Evolutionary conservation across 1,284 basidiomycete species (phyloP).

Genomic region (Vanrija sp.): DNA sequence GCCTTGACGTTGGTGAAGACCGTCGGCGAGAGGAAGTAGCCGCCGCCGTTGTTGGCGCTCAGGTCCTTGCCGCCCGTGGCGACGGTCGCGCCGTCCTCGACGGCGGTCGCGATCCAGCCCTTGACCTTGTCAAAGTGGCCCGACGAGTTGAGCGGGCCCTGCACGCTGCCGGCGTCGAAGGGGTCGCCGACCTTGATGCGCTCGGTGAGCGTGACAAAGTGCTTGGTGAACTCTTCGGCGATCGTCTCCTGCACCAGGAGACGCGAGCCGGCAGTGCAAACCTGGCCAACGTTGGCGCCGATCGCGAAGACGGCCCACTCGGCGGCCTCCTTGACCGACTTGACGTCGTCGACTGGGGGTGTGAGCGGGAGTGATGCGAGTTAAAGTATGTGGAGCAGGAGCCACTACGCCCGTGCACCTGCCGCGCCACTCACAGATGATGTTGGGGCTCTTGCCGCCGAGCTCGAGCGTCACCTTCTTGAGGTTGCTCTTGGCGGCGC

Average conservation of each 20-base stretch:
- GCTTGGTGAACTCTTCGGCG: slow-evolving; percentile 70
- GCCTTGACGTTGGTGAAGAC: slow-evolving; percentile 42
- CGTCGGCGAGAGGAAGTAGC: slow-evolving; percentile 38
- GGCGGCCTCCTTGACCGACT: slow-evolving; percentile 16
- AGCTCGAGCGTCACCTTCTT: slow-evolving; percentile 57
- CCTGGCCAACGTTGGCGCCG: slow-evolving; percentile 12
- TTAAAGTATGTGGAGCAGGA: neutral
- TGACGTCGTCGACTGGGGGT: slow-evolving; percentile 16
- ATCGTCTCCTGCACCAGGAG: slow-evolving; percentile 74
- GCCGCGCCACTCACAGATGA: slow-evolving; percentile 10
- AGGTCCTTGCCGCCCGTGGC: slow-evolving; percentile 65
- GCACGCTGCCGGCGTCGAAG: slow-evolving; percentile 66
- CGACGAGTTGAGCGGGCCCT: slow-evolving; percentile 79
- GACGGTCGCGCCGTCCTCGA: slow-evolving; percentile 76
- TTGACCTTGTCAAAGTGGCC: slow-evolving; percentile 83
- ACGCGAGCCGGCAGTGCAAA: slow-evolving; percentile 47
- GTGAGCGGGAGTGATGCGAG: slow-evolving; percentile 2
- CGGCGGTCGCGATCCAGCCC: slow-evolving; percentile 82
- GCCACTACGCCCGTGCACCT: neutral
- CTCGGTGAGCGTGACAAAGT: slow-evolving; percentile 62
- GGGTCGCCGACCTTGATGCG: slow-evolving; percentile 66
- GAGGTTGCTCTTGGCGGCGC: slow-evolving; percentile 75
- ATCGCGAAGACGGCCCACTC: slow-evolving; percentile 26
- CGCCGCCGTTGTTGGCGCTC: slow-evolving; percentile 10
- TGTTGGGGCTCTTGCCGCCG: slow-evolving; percentile 46